Base-by-base conservation (phyloP, 441 rosid species). In the Manihot esculenta region DNA sequence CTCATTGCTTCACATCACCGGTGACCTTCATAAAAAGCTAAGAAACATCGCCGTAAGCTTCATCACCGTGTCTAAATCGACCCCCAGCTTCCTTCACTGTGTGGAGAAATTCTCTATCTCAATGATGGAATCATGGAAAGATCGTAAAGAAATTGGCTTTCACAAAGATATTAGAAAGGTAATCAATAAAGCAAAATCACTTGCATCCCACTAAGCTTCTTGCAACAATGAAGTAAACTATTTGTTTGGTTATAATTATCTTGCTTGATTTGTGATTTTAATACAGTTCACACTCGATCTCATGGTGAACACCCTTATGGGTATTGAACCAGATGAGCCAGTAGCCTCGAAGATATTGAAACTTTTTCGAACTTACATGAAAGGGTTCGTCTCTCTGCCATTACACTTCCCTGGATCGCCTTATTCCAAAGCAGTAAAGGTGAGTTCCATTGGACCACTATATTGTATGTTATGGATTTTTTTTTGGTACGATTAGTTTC, bases 371-470 rank as follows among this genome's bases (percentile, higher is more conserved):
- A 86, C 92, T 11, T 93, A 82, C 81, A 89, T 91, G 97, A 89
- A 82, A 83, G 98, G 98, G 1, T 91, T 93, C 30, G 81, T 91
- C 61, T 91, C 97, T 38, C 76, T 88, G 79, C 97, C 97, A 13
- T 5, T 93, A 38, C 75, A 84, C 20, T 66, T 89, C 71, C 98
- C 97, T 23, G 96, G 96, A 21, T 87, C 88, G 26, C 70, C 85
- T 56, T 93, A 89, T 62, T 74, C 88, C 50, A 88, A 84, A 76
- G 98, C 97, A 17, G 85, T 89, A 5, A 91, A 89, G 94, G 97
- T 92, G 76, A 24, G 17, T 26, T n/a, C n/a, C n/a, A n/a, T n/a
- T n/a, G n/a, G n/a, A n/a, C n/a, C n/a, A n/a, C n/a, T n/a, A n/a
- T n/a, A n/a, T n/a, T n/a, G n/a, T n/a, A n/a, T n/a, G n/a, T n/a